A percentile compares a stretch with the other conserved stretches of the same genome.
Conservation (phyloP, 2,329 filamentous ascomycete species). For the Xylariaceae sp. region DNA sequence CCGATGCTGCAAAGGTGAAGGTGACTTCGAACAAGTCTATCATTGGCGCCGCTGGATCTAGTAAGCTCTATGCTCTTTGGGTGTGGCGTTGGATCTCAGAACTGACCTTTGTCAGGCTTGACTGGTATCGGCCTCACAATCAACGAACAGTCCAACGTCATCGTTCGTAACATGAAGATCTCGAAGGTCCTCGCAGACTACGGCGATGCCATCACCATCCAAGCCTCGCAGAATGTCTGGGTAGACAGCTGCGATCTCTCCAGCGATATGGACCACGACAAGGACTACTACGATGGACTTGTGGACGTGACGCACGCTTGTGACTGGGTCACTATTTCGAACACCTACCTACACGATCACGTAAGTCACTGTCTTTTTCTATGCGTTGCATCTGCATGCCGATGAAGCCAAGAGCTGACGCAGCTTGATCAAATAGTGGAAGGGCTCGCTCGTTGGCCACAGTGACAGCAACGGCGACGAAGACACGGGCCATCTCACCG, state of each 20-base stretch:
- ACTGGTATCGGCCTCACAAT: constrained; percentile 50
- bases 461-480: constrained; percentile 54
- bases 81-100: background rate
- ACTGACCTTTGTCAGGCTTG: constrained; percentile 26
- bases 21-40: constrained; percentile 49
- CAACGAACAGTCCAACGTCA: constrained; percentile 53
- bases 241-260: constrained; percentile 65
- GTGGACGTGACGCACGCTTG: constrained; percentile 60
- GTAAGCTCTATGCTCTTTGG: constrained; percentile 19
- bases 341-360: constrained; percentile 47
- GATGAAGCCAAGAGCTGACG: too few species aligned
- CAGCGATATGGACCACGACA: constrained; percentile 55
- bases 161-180: constrained; percentile 59
- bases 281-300: constrained; percentile 68
- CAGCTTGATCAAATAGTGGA: constrained; percentile 9
- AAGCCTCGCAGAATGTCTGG: constrained; percentile 58
- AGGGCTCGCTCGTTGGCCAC: constrained; percentile 44
- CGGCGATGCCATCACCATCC: constrained; percentile 58
- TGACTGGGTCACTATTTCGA: constrained; percentile 55
- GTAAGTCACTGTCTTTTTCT: too few species aligned
- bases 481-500: constrained; percentile 60
- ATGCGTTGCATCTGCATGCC: too few species aligned
- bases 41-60: constrained; percentile 39
- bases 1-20: constrained; percentile 37
- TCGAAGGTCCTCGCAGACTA: constrained; percentile 51